Evolutionary conservation across 495 filamentous ascomycete genomes (phyloP).

Genomic region (Aspergillus incahuasiensis): DNA sequence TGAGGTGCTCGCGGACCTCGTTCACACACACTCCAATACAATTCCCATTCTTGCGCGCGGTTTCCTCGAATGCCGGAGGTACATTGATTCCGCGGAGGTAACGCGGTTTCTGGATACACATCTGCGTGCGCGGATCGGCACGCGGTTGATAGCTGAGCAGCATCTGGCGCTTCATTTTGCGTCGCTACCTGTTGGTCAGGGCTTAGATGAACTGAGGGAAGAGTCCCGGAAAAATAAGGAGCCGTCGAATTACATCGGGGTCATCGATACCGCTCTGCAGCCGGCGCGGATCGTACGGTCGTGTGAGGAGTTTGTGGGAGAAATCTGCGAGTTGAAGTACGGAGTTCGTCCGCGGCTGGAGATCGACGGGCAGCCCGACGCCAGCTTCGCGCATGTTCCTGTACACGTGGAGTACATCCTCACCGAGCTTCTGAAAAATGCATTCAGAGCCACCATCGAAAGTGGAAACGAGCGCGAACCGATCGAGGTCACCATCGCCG

Average conservation of each 20-base stretch:
- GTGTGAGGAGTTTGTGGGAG: conserved; percentile 85
- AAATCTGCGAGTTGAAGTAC: conserved; percentile 95
- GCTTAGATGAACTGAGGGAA: neutral
- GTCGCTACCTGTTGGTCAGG: conserved; percentile 62
- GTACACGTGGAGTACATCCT: conserved; percentile 96
- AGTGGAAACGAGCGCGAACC: conserved; percentile 71
- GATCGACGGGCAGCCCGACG: conserved; percentile 76
- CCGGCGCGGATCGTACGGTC: conserved; percentile 73
- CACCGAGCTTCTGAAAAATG: conserved; percentile 94
- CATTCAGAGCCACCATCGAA: conserved; percentile 89
- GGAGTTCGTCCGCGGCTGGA: conserved; percentile 77
- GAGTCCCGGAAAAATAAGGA: conserved; percentile 38
- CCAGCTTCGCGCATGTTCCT: conserved; percentile 84
- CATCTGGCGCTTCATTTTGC: conserved; percentile 91
- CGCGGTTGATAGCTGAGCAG: conserved; percentile 90
- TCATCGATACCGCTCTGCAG: conserved; percentile 87
- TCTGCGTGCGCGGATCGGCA: conserved; percentile 89
- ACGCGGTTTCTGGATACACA: conserved; percentile 92
- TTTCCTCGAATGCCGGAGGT: conserved; percentile 85
- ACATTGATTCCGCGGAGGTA: conserved; percentile 73
- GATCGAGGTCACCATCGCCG: conserved; percentile 87
- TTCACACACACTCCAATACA: conserved; percentile 88
- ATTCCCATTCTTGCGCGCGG: conserved; percentile 89
- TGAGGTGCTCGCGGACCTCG: conserved; percentile 84
- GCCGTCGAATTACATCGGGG: conserved; percentile 78